phyloP scores from a whole-genome alignment of 2,329 filamentous ascomycete species.

The Pseudogymnoascus sp. region DNA sequence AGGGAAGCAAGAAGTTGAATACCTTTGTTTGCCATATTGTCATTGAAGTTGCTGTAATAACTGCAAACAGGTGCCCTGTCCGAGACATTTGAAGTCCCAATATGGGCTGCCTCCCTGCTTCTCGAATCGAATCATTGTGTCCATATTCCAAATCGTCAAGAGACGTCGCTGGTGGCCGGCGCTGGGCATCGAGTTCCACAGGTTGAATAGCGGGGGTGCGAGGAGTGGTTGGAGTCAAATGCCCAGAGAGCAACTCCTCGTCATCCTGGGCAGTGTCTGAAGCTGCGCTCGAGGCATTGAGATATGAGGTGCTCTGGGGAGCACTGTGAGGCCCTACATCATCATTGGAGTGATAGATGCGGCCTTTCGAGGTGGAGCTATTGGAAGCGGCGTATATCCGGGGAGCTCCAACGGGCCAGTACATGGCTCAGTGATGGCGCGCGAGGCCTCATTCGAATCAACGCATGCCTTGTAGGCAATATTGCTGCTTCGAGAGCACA shows the following conservation, averaged over 20 bases:
- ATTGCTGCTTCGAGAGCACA: slow-evolving; percentile 15
- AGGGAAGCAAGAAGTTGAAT: slow-evolving; percentile 27
- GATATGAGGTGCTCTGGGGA: slow-evolving; percentile 31
- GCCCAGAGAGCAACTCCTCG: slow-evolving; percentile 20
- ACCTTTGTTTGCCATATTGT: slow-evolving; percentile 97
- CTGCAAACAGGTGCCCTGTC: slow-evolving; percentile 76
- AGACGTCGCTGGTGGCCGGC: slow-evolving; percentile 17
- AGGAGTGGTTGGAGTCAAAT: slow-evolving; percentile 38
- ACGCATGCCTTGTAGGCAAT: slow-evolving; percentile 28
- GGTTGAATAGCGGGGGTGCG: slow-evolving; percentile 52
- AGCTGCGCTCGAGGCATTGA: slow-evolving; percentile 25
- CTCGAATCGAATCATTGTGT: slow-evolving; percentile 13
- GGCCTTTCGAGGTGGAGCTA: slow-evolving; percentile 47
- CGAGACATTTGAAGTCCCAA: slow-evolving; percentile 71
- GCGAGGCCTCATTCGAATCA: slow-evolving; percentile 30
- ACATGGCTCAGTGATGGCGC: slow-evolving; percentile 54
- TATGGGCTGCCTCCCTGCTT: slow-evolving; percentile 53
- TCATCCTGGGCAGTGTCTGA: slow-evolving; percentile 24
- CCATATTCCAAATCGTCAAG: slow-evolving; percentile 19
- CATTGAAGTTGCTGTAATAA: slow-evolving; percentile 76
- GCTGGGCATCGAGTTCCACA: slow-evolving; percentile 48
- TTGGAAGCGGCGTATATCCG: slow-evolving; percentile 75
- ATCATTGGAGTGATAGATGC: slow-evolving; percentile 53
- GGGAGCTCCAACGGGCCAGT: slow-evolving; percentile 84
- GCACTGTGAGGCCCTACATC: slow-evolving; percentile 43